Percentiles rank a stretch among this genome's conserved stretches.
Evolutionary conservation across 164 flowering plant species (phyloP).

Genomic region (Pachysandra terminalis): DNA sequence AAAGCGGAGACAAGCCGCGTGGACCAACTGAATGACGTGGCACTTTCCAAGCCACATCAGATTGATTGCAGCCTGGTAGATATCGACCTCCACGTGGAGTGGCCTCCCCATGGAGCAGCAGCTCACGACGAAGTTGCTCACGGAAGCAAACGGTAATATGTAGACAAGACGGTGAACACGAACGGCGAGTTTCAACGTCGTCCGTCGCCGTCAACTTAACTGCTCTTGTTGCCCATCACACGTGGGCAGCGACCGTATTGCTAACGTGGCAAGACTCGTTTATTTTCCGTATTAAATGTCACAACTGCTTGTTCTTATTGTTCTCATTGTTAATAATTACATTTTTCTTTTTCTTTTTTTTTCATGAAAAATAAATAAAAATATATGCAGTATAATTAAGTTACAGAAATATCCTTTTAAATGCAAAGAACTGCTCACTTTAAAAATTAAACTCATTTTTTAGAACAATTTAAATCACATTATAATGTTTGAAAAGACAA

Average conservation of each 20-base stretch:
- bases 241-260: background rate
- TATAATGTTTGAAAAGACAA: too few relatives aligned
- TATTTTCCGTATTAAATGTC: background rate
- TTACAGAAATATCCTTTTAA: background rate
- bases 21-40: conserved; percentile 14
- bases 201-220: conserved; percentile 10
- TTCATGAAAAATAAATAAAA: too few relatives aligned
- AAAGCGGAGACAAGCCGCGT: conserved; percentile 24
- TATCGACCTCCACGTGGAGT: conserved; percentile 26
- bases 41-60: conserved; percentile 11
- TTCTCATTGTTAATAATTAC: too few relatives aligned
- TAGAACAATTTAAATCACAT: too few relatives aligned
- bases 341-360: too few relatives aligned
- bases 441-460: too few relatives aligned
- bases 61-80: background rate
- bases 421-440: too few relatives aligned
- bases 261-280: background rate
- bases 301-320: too few relatives aligned
- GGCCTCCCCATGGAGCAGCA: background rate
- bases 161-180: background rate
- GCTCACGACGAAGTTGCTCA: conserved; percentile 7
- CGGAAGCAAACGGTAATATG: background rate
- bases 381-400: too few relatives aligned
- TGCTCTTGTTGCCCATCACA: background rate
- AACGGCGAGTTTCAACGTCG: conserved; percentile 1